phyloP scores from a whole-genome alignment of 1,284 basidiomycete species.

The Ganoderma lingzhi region DNA sequence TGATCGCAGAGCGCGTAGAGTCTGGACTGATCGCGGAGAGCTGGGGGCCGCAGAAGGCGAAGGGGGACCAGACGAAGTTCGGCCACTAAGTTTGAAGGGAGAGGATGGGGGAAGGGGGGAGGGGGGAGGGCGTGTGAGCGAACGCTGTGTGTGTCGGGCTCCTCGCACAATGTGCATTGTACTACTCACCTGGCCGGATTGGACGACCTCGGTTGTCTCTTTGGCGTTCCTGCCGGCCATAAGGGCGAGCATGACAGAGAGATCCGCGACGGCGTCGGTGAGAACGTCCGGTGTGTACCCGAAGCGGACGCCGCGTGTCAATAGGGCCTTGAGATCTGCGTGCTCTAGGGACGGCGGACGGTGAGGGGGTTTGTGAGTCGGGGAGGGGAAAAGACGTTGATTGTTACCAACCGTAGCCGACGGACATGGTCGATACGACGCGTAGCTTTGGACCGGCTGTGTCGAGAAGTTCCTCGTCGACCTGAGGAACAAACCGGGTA shows the following conservation, averaged over 20 bases:
- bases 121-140: conserved; percentile 7
- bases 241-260: conserved; percentile 87
- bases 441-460: conserved; percentile 76
- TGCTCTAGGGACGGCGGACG: conserved; percentile 69
- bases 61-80: conserved; percentile 81
- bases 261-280: conserved; percentile 90
- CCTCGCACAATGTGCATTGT: background rate
- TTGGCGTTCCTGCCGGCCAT: conserved; percentile 89
- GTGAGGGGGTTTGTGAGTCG: background rate
- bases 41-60: conserved; percentile 82
- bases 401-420: conserved; percentile 76
- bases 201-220: conserved; percentile 69
- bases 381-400: background rate
- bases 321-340: conserved; percentile 71
- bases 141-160: background rate
- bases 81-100: conserved; percentile 54
- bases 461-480: conserved; percentile 78
- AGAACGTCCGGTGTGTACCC: conserved; percentile 94
- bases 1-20: conserved; percentile 18
- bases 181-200: conserved; percentile 65
- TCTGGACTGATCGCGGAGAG: conserved; percentile 56
- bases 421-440: conserved; percentile 90
- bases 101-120: background rate
- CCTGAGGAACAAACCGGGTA: conserved; percentile 46
- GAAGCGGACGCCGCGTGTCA: conserved; percentile 73